These are phyloP conservation scores for Magnaporthiopsis rhizophila DNA, from an alignment of 2,329 filamentous ascomycete genomes.

Conservation along the genomic window DNA sequence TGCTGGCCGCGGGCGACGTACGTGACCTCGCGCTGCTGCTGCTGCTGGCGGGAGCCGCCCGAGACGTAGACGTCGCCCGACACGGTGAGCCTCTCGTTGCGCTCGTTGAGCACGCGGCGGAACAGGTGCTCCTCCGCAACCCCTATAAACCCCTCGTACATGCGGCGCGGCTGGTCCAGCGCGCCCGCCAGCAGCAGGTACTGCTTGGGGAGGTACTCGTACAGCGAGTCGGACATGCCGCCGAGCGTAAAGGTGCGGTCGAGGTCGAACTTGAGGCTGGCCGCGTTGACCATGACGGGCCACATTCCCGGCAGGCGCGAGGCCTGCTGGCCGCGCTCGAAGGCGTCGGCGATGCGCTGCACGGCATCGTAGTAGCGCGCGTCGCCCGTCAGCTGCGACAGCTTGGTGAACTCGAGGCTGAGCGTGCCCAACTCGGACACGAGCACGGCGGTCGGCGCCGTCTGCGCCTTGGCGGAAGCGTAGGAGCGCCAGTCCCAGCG, in stretches of 20 bases:
- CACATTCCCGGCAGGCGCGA: conserved; percentile 56
- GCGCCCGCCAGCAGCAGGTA: conserved; percentile 59
- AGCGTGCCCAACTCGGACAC: conserved; percentile 50
- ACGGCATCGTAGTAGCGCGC: conserved; percentile 54
- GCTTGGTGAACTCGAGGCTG: conserved; percentile 53
- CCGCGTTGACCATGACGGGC: conserved; percentile 44
- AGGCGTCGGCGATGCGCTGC: conserved; percentile 45
- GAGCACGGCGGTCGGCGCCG: conserved; percentile 27
- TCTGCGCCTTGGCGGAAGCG: conserved; percentile 35
- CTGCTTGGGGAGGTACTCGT: conserved; percentile 59
- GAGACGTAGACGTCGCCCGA: conserved; percentile 32
- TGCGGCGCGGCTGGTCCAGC: conserved; percentile 29
- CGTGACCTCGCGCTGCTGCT: conserved; percentile 18
- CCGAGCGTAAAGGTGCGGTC: conserved; percentile 48
- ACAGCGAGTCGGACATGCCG: conserved; percentile 49
- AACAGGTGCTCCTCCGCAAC: conserved; percentile 32
- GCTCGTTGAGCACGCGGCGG: conserved; percentile 26
- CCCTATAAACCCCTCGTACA: conserved; percentile 21
- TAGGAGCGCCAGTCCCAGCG: conserved; percentile 49
- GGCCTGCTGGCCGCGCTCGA: conserved; percentile 43
- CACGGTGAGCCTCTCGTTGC: conserved; percentile 35
- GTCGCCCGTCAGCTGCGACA: conserved; percentile 56
- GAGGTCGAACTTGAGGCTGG: conserved; percentile 47
- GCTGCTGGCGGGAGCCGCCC: conserved; percentile 8
- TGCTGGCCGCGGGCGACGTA: conserved; percentile 36